Evolutionary conservation across 2,329 filamentous ascomycete species (phyloP), one percentile per base, ranked within the genome.

Genomic region (Rhynchosporium agropyri): DNA sequence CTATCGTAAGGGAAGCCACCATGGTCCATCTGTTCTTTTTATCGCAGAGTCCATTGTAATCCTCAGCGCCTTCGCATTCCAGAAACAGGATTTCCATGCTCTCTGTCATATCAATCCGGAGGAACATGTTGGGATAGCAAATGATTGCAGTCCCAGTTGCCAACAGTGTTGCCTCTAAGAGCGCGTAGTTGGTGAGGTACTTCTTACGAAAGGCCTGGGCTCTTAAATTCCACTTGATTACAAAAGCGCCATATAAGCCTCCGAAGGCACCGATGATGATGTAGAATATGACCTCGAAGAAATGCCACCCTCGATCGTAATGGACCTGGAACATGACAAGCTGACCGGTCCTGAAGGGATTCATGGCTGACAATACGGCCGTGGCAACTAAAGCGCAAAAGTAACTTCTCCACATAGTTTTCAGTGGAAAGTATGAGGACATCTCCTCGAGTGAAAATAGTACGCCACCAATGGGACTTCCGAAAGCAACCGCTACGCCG

Each of bases 261-360:
- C 95, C 95, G 70, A 99, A 98, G 33, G 95, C 83, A 53, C 95
- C 95, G 66, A 99, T 86, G 59, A 97, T 80, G 68, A 97, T 84
- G 77, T 96, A 99, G 74, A 98, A 98, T 31, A 97, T 77, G 3
- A 95, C 83, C 75, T 99, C 95, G 73, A 99, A 99, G 73, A 97
- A 97, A 78, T 99, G 95, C 95, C 95, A 99, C 46, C 90, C 89
- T 46, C 94, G 89, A 76, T 98, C 94, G 74, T 99, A 99, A 71
- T 87, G 87, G 72, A 99, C 94, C 72, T 97, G 93, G 77, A 99
- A 99, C 94, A 99, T 98, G 84, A 99, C 95, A 48, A 99, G 83
- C 74, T 99, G 95, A 26, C 95, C 95, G 0, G 95, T 98, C 58
- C 95, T 83, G 78, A 99, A 99, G 28, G 95, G 95, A 71, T 99